phyloP scores from a whole-genome alignment of 352 stramenopile genomes.

The Sclerospora graminicola region DNA sequence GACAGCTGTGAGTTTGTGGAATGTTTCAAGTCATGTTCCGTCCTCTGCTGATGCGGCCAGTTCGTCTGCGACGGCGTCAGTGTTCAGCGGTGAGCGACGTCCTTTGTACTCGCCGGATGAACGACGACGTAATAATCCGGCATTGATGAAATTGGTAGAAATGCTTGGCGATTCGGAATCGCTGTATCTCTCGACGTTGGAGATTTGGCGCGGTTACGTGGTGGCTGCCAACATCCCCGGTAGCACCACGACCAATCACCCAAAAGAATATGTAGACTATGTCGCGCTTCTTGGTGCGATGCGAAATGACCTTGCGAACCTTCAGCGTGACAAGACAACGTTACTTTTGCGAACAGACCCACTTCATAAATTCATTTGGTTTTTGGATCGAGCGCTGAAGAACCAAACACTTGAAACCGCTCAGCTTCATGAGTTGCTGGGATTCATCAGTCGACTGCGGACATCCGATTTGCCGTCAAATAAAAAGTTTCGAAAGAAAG shows the following conservation, averaged over 20 bases:
- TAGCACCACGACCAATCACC: slow-evolving; percentile 30
- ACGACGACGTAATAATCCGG: slow-evolving; percentile 51
- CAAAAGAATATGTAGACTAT: slow-evolving; percentile 81
- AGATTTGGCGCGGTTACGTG: slow-evolving; percentile 74
- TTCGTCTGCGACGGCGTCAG: slow-evolving; percentile 14
- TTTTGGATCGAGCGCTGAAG: slow-evolving; percentile 72
- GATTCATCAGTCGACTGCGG: slow-evolving; percentile 58
- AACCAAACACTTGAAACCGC: slow-evolving; percentile 54
- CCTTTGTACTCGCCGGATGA: slow-evolving; percentile 44
- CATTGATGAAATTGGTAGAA: slow-evolving; percentile 52
- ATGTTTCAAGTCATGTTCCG: slow-evolving; percentile 61
- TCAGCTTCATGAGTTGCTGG: slow-evolving; percentile 63
- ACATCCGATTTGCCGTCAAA: slow-evolving; percentile 55
- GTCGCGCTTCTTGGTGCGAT: slow-evolving; percentile 73
- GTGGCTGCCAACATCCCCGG: slow-evolving; percentile 61
- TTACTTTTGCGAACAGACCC: slow-evolving; percentile 56
- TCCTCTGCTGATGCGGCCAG: slow-evolving; percentile 19
- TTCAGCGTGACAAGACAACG: slow-evolving; percentile 75
- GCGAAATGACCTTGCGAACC: slow-evolving; percentile 66
- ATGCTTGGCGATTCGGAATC: slow-evolving; percentile 78
- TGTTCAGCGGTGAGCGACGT: slow-evolving; percentile 19
- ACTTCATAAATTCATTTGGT: slow-evolving; percentile 86
- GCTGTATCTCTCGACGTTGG: slow-evolving; percentile 67
- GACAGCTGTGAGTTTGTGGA: slow-evolving; percentile 37
- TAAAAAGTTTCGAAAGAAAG: slow-evolving; percentile 74